Evolutionary conservation across 768 basidiomycete species (phyloP).

Genomic region (Ramaria rubella): DNA sequence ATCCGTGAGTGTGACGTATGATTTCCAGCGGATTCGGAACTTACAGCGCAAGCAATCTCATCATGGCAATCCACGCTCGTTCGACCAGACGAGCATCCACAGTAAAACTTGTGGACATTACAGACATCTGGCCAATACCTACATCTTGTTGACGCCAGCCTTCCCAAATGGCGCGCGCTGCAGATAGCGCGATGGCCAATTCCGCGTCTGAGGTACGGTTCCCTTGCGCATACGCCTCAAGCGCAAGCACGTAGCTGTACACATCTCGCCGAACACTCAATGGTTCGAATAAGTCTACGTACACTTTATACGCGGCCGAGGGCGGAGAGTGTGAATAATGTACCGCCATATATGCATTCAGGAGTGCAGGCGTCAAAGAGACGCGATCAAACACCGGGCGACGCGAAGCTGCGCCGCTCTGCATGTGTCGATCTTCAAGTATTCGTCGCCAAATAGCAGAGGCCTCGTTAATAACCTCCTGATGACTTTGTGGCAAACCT

Average conservation of each 20-base stretch:
- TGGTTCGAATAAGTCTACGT: conserved; percentile 43
- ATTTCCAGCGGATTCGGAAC: conserved; percentile 25
- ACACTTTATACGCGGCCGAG: conserved; percentile 41
- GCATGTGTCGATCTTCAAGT: conserved; percentile 33
- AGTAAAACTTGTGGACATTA: no score
- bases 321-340: conserved; percentile 55
- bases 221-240: conserved; percentile 45
- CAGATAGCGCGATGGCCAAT: conserved; percentile 39
- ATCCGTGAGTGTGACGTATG: background rate
- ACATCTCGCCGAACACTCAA: conserved; percentile 41
- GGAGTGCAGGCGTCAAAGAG: conserved; percentile 48
- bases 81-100: conserved; percentile 49
- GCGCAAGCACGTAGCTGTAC: conserved; percentile 52
- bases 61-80: conserved; percentile 59
- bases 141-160: conserved; percentile 47
- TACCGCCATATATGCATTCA: conserved; percentile 79
- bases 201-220: conserved; percentile 31
- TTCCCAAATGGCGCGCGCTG: conserved; percentile 59
- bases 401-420: background rate
- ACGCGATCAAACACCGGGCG: conserved; percentile 48
- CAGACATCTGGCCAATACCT: conserved; percentile 19
- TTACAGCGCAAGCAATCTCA: conserved; percentile 58
- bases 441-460: conserved; percentile 59
- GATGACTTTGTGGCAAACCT: conserved; percentile 58
- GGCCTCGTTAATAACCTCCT: conserved; percentile 69